Conservation (phyloP, 345 rosid genomes). For the Hibiscus mutabilis region DNA sequence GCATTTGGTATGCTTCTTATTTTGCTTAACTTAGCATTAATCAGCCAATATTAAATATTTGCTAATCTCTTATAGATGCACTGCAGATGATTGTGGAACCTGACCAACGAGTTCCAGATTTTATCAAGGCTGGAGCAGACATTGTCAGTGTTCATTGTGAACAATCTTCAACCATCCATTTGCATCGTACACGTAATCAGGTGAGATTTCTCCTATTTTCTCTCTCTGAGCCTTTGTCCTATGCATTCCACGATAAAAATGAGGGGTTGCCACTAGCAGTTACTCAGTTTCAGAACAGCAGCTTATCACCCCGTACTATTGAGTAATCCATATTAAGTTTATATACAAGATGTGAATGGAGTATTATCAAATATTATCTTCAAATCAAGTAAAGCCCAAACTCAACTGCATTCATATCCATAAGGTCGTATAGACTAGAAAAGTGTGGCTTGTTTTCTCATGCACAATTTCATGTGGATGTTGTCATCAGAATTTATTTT, state of each 20-base stretch:
- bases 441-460: neutral
- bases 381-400: neutral
- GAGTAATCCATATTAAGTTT: neutral
- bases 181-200: constrained; percentile 82
- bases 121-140: constrained; percentile 98
- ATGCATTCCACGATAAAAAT: neutral
- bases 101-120: constrained; percentile 85
- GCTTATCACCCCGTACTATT: neutral
- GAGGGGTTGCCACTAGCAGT: neutral
- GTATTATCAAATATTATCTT: neutral
- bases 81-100: constrained; percentile 97
- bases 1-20: constrained; percentile 56
- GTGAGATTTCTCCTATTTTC: constrained; percentile 26
- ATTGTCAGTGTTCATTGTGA: constrained; percentile 97
- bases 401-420: neutral
- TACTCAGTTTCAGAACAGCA: neutral
- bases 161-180: constrained; percentile 87
- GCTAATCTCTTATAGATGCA: constrained; percentile 10
- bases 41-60: neutral
- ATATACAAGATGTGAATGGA: neutral
- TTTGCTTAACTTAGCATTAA: constrained; percentile 1
- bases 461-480: neutral
- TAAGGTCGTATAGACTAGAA: neutral
- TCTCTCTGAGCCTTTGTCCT: neutral
- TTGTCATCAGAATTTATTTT: neutral